These are phyloP conservation scores for Paecilomyces formosus DNA, from an alignment of 2,329 filamentous ascomycete genomes.

Conservation along the genomic window DNA sequence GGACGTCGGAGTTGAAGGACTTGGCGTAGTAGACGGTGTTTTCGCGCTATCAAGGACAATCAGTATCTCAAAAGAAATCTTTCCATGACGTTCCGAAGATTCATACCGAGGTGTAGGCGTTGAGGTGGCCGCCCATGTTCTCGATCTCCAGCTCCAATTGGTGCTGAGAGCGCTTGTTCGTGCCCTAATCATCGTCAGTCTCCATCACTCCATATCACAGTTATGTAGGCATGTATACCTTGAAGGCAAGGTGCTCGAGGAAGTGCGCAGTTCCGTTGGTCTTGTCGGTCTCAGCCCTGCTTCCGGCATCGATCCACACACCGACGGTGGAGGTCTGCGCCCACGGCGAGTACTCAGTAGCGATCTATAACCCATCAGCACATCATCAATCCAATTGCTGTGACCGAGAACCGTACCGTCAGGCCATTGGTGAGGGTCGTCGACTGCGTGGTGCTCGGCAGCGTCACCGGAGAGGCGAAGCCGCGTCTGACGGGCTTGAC, in stretches of 20 bases:
- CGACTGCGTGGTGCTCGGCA: slow-evolving; percentile 78
- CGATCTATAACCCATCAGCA: slow-evolving; percentile 59
- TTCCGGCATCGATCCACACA: slow-evolving; percentile 99
- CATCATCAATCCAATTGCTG: slow-evolving; percentile 15
- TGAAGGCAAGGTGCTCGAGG: slow-evolving; percentile 99
- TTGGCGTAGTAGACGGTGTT: slow-evolving; percentile 99
- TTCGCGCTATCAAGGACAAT: slow-evolving; percentile 61
- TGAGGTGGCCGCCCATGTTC: slow-evolving; percentile 98
- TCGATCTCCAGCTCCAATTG: slow-evolving; percentile 99
- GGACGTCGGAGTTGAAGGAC: slow-evolving; percentile 96
- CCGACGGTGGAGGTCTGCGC: slow-evolving; percentile 97
- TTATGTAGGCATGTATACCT: slow-evolving; percentile 54
- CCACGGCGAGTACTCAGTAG: slow-evolving; percentile 95
- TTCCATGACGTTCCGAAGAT: slow-evolving; percentile 12
- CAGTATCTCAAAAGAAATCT: slow-evolving; percentile 15
- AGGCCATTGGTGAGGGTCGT: slow-evolving; percentile 96
- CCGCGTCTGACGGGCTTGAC: slow-evolving; percentile 72
- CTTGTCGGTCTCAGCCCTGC: slow-evolving; percentile 93
- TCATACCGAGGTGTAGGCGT: slow-evolving; percentile 96
- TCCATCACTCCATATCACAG: not conserved
- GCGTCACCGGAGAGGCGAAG: slow-evolving; percentile 74
- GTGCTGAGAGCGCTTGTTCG: slow-evolving; percentile 86
- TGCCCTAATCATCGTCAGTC: slow-evolving; percentile 52
- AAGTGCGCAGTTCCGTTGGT: slow-evolving; percentile 99
- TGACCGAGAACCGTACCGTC: slow-evolving; percentile 56